Percentiles rank a stretch among this genome's conserved stretches.
Conservation (phyloP, 1,284 basidiomycete genomes). For the Puccinia novopanici region DNA sequence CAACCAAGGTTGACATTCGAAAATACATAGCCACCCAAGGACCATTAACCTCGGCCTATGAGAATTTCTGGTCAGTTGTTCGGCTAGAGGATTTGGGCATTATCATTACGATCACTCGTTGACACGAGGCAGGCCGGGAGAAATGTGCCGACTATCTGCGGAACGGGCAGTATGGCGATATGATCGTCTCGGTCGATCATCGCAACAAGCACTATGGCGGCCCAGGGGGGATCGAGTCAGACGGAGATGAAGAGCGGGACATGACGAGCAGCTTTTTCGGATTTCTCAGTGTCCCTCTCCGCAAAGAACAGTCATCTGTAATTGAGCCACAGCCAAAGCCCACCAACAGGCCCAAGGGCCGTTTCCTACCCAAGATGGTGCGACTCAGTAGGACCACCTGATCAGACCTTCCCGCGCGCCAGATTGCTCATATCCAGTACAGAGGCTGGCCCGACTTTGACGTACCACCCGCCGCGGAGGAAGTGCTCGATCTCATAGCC, state of each 20-base stretch:
- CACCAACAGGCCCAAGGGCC: conserved; percentile 12
- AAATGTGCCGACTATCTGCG: conserved; percentile 96
- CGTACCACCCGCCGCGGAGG: too few species aligned
- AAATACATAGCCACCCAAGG: conserved; percentile 96
- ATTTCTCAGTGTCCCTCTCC: conserved; percentile 52
- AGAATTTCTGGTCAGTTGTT: conserved; percentile 83
- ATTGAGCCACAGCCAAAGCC: neutral
- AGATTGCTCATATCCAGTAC: too few species aligned
- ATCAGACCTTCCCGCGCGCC: conserved; percentile 34
- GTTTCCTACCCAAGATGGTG: conserved; percentile 54
- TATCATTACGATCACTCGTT: conserved; percentile 80
- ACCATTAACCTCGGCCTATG: conserved; percentile 82
- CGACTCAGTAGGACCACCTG: conserved; percentile 50
- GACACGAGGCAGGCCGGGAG: conserved; percentile 80
- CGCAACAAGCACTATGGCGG: too few species aligned
- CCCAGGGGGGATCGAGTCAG: too few species aligned
- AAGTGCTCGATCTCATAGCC: too few species aligned
- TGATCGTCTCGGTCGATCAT: too few species aligned
- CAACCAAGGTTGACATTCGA: too few species aligned
- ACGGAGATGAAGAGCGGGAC: too few species aligned
- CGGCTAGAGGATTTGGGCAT: conserved; percentile 65
- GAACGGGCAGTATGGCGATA: too few species aligned
- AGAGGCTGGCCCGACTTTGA: too few species aligned
- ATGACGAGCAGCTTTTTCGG: conserved; percentile 54
- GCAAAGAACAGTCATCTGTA: neutral